Base-by-base conservation (phyloP, 352 stramenopile genomes). In the Poterioochromonas sp. region DNA sequence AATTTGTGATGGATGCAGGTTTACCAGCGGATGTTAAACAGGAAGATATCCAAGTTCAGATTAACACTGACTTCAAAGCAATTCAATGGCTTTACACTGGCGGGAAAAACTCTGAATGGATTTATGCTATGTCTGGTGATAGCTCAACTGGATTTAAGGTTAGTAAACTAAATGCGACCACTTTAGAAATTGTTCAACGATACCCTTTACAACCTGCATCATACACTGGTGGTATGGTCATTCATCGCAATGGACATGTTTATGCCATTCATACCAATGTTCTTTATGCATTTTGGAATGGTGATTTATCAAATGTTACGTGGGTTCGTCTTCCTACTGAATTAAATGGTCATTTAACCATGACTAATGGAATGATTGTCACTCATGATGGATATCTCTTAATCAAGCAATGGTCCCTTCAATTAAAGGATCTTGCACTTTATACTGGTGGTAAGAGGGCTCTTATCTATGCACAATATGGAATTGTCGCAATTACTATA, bases 241-340 rank as follows among this genome's bases (percentile, higher is more conserved):
- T 69, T 5, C 60, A 69, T 69, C 2, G 26, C 22, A 69, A 69
- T 69, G 60, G 60, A 20, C 60, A 69, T 69, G 60, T 69, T 18
- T 69, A 69, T 41, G 1, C 3, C 35, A 32, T 69, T 1, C n/a
- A 41, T 8, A 32, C 32, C 22, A 69, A 69, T 26, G 41, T 29
- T 29, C 11, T 69, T 1, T 69, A 69, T 43, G 60, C 60, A 15
- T 69, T 69, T 43, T 69, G 60, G 60, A 69, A 69, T 43, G 60
- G 60, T 22, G 60, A 69, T 69, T 43, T 69, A 26, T 1, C 39
- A 26, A 69, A 69, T 69, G 22, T 26, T 43, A 69, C 60, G 3
- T 20, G 20, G 39, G 22, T 69, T 5, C 8, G 1, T 44, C 29
- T 69, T 12, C 60, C 60, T 5, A 69, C 29, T 44, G 8, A 5